Evolutionary conservation across 768 basidiomycete species (phyloP).

Genomic region (Xerocomellus dryophilus): DNA sequence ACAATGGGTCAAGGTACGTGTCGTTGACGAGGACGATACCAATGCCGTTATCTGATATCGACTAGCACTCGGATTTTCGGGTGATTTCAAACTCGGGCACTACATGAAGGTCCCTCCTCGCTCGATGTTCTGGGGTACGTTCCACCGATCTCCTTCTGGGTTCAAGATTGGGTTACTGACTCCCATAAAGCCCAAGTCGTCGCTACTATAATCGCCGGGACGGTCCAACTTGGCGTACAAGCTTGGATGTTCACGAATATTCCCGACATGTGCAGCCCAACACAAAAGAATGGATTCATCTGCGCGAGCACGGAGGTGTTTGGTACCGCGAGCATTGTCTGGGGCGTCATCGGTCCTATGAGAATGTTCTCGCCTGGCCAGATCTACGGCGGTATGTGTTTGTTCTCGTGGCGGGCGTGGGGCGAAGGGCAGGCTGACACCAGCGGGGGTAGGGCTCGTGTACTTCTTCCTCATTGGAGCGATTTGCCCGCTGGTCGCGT

Average conservation of each 20-base stretch:
- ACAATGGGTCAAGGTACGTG: constrained; percentile 47
- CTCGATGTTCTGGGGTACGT: constrained; percentile 56
- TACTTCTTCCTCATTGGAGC: constrained; percentile 81
- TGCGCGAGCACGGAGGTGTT: constrained; percentile 72
- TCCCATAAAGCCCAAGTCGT: constrained; percentile 47
- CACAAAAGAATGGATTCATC: constrained; percentile 51
- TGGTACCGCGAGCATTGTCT: constrained; percentile 76
- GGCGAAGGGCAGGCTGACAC: not conserved
- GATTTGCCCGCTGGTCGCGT: constrained; percentile 54
- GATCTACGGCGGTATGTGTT: constrained; percentile 46
- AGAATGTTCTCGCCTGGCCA: constrained; percentile 67
- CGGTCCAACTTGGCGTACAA: constrained; percentile 64
- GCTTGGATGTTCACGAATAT: constrained; percentile 55
- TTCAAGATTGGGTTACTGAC: not conserved
- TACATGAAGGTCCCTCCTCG: constrained; percentile 69
- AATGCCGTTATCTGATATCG: not conserved
- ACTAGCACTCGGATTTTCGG: constrained; percentile 57
- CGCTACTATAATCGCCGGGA: constrained; percentile 59
- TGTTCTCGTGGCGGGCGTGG: not conserved
- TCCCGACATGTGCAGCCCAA: constrained; percentile 30
- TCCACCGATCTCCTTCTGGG: not conserved
- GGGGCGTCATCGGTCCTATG: constrained; percentile 78
- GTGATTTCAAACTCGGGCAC: constrained; percentile 77
- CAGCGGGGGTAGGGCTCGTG: constrained; percentile 36
- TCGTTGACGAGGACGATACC: not conserved